Evolutionary conservation across 2,329 filamentous ascomycete genomes (phyloP).

Genomic region (Herpotrichia juniperi): DNA sequence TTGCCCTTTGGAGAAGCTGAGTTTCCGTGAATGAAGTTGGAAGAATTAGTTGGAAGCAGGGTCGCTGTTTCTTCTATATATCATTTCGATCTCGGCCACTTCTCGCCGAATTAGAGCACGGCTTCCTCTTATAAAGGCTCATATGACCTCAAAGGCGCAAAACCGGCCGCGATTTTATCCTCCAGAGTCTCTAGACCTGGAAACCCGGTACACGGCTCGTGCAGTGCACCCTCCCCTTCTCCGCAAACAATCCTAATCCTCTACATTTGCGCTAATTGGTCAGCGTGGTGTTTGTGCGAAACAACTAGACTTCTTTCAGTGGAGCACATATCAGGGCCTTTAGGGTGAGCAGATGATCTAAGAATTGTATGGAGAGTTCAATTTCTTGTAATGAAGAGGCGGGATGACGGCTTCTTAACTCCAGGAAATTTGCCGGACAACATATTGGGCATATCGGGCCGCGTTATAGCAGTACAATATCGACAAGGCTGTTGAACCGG

Average conservation of each 20-base stretch:
- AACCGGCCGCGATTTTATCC: conserved; percentile 10
- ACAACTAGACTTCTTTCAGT: conserved; percentile 6
- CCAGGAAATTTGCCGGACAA: conserved; percentile 18
- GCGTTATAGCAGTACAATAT: conserved; percentile 5
- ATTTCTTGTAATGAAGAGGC: conserved; percentile 16
- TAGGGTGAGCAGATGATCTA: conserved; percentile 13
- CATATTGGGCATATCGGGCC: conserved; percentile 14
- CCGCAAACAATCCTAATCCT: conserved; percentile 7
- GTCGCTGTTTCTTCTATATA: conserved; percentile 3
- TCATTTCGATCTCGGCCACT: conserved; percentile 4
- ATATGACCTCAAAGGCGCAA: conserved; percentile 3
- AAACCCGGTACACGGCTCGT: conserved; percentile 16
- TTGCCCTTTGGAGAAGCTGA: conserved; percentile 1
- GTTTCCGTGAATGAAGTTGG: background rate
- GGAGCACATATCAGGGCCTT: too few relatives aligned
- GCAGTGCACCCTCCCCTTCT: conserved; percentile 6
- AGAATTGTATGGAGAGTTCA: conserved; percentile 5
- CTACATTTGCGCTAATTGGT: conserved; percentile 6
- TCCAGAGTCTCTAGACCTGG: conserved; percentile 3
- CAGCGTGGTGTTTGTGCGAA: conserved; percentile 4
- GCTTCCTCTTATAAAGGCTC: conserved; percentile 9
- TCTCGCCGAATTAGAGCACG: background rate
- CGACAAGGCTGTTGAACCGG: conserved; percentile 5
- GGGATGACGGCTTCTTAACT: conserved; percentile 19
- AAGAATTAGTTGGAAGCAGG: conserved; percentile 1